phyloP scores from a whole-genome alignment of 129 eudicot species.

The Chrysanthemum seticuspe region DNA sequence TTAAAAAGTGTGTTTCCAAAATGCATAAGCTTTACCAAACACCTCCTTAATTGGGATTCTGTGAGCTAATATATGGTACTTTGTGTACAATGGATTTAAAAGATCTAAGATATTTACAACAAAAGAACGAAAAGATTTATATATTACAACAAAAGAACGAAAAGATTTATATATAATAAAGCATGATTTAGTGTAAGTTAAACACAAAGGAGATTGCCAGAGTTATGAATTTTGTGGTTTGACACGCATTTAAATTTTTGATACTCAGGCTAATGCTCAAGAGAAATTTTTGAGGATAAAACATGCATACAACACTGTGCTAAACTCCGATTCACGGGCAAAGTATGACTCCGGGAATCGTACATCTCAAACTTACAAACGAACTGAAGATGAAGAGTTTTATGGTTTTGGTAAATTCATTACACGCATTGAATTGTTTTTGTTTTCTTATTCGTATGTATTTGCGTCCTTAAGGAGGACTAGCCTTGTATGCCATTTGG shows the following conservation, averaged over 20 bases:
- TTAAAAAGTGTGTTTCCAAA: too few relatives aligned
- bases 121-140: not conserved
- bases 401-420: constrained; percentile 76
- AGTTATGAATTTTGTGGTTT: constrained; percentile 6
- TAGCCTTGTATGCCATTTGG: not conserved
- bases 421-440: not conserved
- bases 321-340: constrained; percentile 62
- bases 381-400: constrained; percentile 68
- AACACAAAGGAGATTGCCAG: not conserved
- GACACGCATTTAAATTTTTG: constrained; percentile 21
- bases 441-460: not conserved
- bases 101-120: constrained; percentile 8
- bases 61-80: not conserved
- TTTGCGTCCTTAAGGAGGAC: not conserved
- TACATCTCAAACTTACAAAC: constrained; percentile 49
- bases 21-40: not conserved
- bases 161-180: not conserved
- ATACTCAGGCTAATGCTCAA: constrained; percentile 68
- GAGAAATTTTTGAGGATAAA: constrained; percentile 94
- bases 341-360: constrained; percentile 53
- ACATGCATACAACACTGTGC: constrained; percentile 82
- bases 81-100: not conserved
- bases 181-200: not conserved
- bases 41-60: not conserved
- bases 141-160: constrained; percentile 4